Evolutionary conservation across 805 yeast species (phyloP).

Genomic region (Yarrowia sp.): DNA sequence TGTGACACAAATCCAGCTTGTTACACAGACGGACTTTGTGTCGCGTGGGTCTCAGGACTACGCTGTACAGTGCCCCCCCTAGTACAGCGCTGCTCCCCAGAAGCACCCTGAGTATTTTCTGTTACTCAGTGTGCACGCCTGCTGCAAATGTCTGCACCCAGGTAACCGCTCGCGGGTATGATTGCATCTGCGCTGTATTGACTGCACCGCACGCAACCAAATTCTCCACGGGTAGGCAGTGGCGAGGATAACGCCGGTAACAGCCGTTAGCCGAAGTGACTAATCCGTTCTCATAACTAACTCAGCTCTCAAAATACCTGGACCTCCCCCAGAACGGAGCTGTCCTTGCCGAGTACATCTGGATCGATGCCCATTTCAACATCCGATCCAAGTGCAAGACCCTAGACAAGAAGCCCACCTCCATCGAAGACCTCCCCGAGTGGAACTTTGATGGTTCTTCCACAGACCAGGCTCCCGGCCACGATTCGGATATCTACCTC

Average conservation of each 20-base stretch:
- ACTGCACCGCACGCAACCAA: background rate
- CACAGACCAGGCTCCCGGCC: conserved; percentile 98
- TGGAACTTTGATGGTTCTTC: conserved; percentile 99
- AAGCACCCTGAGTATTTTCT: conserved; percentile 4
- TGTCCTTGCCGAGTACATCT: conserved; percentile 93
- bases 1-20: background rate
- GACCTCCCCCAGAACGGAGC: conserved; percentile 84
- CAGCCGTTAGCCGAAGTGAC: too few species aligned
- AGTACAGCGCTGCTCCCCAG: background rate
- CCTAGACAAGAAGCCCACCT: conserved; percentile 66
- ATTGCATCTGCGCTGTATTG: background rate
- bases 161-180: background rate
- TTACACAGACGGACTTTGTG: too few species aligned
- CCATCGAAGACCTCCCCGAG: conserved; percentile 90
- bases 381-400: conserved; percentile 96
- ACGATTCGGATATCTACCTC: conserved; percentile 92
- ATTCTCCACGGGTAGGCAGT: background rate
- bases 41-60: too few species aligned
- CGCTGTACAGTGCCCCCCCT: too few species aligned
- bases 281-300: background rate
- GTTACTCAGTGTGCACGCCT: background rate
- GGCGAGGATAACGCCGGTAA: background rate
- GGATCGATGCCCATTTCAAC: conserved; percentile 94
- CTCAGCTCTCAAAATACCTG: conserved; percentile 63
- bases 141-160: background rate